Percentiles rank a stretch among this genome's conserved stretches.
Conservation (phyloP, 1,284 basidiomycete species). For the Irpex sp. region DNA sequence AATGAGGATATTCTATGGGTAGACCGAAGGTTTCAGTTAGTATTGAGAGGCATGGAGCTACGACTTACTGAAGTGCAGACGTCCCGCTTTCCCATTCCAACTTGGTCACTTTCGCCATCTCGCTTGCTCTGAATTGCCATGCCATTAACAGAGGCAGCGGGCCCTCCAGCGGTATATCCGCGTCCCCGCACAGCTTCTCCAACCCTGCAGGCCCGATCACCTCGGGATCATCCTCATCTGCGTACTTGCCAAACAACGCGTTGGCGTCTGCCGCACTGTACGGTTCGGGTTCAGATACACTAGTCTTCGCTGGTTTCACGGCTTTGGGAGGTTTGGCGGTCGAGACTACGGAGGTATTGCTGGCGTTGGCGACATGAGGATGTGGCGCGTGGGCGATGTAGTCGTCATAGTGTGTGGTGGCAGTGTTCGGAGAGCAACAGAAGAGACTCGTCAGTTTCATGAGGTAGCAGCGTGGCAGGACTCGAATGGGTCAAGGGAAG, state of each 20-base stretch:
- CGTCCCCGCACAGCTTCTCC: conserved; percentile 60
- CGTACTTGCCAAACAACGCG: conserved; percentile 59
- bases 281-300: conserved; percentile 30
- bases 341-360: background rate
- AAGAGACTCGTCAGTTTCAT: conserved; percentile 16
- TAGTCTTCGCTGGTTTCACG: conserved; percentile 7
- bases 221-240: conserved; percentile 53
- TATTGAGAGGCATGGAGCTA: background rate
- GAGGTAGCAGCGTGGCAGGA: background rate
- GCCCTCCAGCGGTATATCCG: conserved; percentile 65
- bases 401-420: conserved; percentile 7
- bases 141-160: conserved; percentile 64
- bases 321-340: conserved; percentile 2
- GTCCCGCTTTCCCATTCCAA: conserved; percentile 68
- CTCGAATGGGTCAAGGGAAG: background rate
- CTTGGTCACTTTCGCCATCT: conserved; percentile 66
- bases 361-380: background rate
- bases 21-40: background rate
- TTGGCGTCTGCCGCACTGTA: conserved; percentile 49
- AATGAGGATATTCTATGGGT: conserved; percentile 54
- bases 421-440: conserved; percentile 12
- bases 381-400: background rate
- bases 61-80: conserved; percentile 50
- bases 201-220: conserved; percentile 68
- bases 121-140: conserved; percentile 65